These are phyloP conservation scores for Brettanomyces anomalus DNA, from an alignment of 805 yeast genomes.

Conservation along the genomic window DNA sequence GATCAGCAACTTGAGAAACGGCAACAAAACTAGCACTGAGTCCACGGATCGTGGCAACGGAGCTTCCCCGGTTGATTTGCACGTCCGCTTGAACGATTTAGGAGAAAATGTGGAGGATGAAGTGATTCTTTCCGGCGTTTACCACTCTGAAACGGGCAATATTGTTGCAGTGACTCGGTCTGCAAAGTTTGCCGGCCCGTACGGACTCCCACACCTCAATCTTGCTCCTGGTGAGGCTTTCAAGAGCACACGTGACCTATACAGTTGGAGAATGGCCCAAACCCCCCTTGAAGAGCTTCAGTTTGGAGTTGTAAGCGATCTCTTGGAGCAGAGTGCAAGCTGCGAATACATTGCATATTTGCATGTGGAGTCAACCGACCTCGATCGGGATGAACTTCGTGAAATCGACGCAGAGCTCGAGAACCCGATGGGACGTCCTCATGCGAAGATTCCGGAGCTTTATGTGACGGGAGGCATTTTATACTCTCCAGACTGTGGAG, in stretches of 20 bases:
- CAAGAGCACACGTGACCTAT: conserved; percentile 35
- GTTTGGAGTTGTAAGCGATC: conserved; percentile 27
- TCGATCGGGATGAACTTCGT: conserved; percentile 41
- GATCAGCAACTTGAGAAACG: conserved; percentile 9
- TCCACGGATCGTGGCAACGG: conserved; percentile 1
- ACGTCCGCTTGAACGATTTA: conserved; percentile 29
- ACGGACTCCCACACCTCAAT: conserved; percentile 51
- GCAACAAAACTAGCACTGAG: background rate
- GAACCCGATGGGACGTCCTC: conserved; percentile 75
- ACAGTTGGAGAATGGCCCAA: conserved; percentile 34
- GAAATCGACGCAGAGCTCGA: conserved; percentile 64
- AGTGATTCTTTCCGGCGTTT: conserved; percentile 49
- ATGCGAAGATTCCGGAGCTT: conserved; percentile 47
- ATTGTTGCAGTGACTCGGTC: conserved; percentile 49
- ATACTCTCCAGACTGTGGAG: conserved; percentile 88
- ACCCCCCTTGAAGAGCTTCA: conserved; percentile 31
- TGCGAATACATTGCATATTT: conserved; percentile 71
- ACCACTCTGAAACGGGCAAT: conserved; percentile 60
- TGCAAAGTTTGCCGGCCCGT: conserved; percentile 55
- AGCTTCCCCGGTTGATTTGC: conserved; percentile 27
- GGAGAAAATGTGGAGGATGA: conserved; percentile 41
- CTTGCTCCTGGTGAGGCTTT: conserved; percentile 31
- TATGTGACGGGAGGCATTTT: conserved; percentile 47
- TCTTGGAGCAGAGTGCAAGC: conserved; percentile 25
- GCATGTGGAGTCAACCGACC: conserved; percentile 56